Conservation (phyloP, 1,139 yeast species). For the Dujonia santamariae region DNA sequence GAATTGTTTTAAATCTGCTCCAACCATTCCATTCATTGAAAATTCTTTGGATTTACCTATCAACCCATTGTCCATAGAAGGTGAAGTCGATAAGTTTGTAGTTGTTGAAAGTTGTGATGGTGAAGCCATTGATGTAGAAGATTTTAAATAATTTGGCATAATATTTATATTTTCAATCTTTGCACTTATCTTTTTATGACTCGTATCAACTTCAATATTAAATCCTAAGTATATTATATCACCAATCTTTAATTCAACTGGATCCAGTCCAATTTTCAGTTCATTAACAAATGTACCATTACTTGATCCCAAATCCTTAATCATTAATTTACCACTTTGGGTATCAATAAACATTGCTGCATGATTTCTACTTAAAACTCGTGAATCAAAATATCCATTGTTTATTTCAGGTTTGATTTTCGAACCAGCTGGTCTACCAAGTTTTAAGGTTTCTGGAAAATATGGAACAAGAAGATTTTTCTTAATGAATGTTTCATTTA, state of each 20-base stretch:
- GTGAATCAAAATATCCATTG: slow-evolving; percentile 91
- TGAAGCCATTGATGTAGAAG: no score
- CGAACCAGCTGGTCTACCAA: slow-evolving; percentile 84
- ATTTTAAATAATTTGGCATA: slow-evolving; percentile 38
- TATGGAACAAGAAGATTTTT: slow-evolving; percentile 79
- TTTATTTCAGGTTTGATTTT: slow-evolving; percentile 71
- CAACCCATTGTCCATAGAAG: no score
- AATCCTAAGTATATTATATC: slow-evolving; percentile 89
- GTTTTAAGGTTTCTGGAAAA: slow-evolving; percentile 76
- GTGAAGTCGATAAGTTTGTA: no score
- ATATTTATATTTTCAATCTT: slow-evolving; percentile 69
- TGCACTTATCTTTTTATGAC: slow-evolving; percentile 84
- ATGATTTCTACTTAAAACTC: slow-evolving; percentile 90
- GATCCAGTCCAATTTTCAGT: slow-evolving; percentile 61
- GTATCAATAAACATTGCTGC: slow-evolving; percentile 83
- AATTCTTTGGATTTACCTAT: no score
- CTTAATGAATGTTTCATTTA: slow-evolving; percentile 79
- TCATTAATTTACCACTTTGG: slow-evolving; percentile 63
- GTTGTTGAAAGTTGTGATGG: no score
- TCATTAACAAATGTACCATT: slow-evolving; percentile 94
- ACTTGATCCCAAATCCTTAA: slow-evolving; percentile 84
- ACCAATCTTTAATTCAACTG: slow-evolving; percentile 64
- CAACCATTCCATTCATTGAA: slow-evolving; percentile 9
- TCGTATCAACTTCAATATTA: slow-evolving; percentile 78
- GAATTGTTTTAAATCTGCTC: slow-evolving; percentile 38